Conservation (phyloP, 768 basidiomycete species). For the Rhodotorula diobovata region DNA sequence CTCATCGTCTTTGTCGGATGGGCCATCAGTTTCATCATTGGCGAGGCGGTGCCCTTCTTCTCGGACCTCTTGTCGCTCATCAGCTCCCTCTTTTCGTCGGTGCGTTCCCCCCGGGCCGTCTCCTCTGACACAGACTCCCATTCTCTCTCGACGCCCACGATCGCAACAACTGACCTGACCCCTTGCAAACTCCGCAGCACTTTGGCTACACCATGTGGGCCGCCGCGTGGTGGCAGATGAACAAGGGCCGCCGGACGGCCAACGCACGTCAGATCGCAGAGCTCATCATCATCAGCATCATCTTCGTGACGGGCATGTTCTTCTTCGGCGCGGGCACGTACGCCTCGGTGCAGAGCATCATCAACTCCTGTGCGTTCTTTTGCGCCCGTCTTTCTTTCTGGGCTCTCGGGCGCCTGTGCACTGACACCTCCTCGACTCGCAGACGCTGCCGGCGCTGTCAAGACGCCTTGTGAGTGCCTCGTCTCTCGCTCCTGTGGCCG, state of each 20-base stretch:
- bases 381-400: too few species aligned
- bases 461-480: conserved; percentile 23
- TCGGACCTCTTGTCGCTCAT: conserved; percentile 28
- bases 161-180: neutral
- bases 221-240: conserved; percentile 37
- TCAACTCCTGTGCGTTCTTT: conserved; percentile 1
- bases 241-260: conserved; percentile 13
- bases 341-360: conserved; percentile 18
- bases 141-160: neutral
- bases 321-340: conserved; percentile 37
- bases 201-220: conserved; percentile 43
- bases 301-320: conserved; percentile 37
- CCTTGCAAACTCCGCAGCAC: neutral
- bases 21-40: conserved; percentile 36
- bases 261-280: conserved; percentile 2
- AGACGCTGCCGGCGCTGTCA: conserved; percentile 15
- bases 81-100: conserved; percentile 29
- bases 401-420: neutral
- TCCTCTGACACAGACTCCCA: too few species aligned
- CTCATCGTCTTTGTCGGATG: conserved; percentile 38
- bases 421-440: neutral
- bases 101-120: too few species aligned
- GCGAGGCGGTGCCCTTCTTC: conserved; percentile 41
- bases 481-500: neutral
- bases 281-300: conserved; percentile 5